Evolutionary conservation across 2,329 filamentous ascomycete genomes (phyloP), one percentile per base, ranked within the genome.

Genomic region (Microdochium nivale): DNA sequence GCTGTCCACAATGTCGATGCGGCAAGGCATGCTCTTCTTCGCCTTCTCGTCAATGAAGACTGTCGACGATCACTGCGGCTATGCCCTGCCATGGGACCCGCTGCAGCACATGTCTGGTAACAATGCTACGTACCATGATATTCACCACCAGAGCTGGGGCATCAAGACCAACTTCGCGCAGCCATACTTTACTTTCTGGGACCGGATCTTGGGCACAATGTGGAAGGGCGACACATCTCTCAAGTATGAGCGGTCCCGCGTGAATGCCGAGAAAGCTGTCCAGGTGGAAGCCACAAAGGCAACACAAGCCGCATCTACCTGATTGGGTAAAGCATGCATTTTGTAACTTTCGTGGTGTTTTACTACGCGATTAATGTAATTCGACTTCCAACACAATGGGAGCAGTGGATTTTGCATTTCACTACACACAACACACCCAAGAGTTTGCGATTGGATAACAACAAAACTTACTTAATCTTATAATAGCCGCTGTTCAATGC

Each of bases 81-180:
- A 97, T 65, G 78, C 83, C n/a, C 85, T 99, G 55, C 94, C 94
- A 1, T 97, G 87, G 83, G 94, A 99, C 67, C 92, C 92, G 2
- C 76, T 97, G 51, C 91, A 96, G 76, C 84, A 87, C 65, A 78
- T 97, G 55, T 95, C 91, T 46, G 87, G 87, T 67, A 97, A 99
- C 76, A 96, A 97, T 60, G 92, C 94, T 25, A 86, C 85, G 33
- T 99, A 97, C 70, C 94, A 99, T 65, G 94, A 99, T 65, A 92
- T 99, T 53, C 94, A 99, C 70, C 94, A 99, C 72, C 94, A 99
- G 71, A 95, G 88, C 70, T 97, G 92, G 91, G 94, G 94, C 52
- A 96, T 99, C 78, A 99, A 97, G 79, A 88, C 86, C 57, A 95
- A 95, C 71, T 95, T 90, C 68, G 87, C 85, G 4, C 89, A 95